Conservation (phyloP, 208 protist genomes). For the Angomonas ambiguus region DNA sequence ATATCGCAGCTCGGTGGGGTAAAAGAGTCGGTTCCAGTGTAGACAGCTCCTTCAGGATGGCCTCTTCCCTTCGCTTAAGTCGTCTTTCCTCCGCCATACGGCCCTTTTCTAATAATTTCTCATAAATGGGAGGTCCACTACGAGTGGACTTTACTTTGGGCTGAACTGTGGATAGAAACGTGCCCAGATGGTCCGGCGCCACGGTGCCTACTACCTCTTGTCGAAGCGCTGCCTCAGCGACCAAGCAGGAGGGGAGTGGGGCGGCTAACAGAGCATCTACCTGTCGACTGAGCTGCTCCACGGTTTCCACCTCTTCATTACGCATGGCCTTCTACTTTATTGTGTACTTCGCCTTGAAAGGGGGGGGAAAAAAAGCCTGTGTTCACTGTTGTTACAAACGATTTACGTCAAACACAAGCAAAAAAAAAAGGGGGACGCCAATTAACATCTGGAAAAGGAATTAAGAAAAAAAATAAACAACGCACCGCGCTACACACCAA, state of each 20-base stretch:
- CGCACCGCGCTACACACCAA: background rate
- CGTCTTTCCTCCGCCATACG: conserved; percentile 38
- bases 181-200: background rate
- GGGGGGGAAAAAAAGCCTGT: conserved; percentile 4
- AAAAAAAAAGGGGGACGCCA: background rate
- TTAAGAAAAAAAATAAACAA: background rate
- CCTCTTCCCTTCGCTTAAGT: conserved; percentile 28
- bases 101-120: conserved; percentile 67
- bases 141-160: background rate
- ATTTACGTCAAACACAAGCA: no score
- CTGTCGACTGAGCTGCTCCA: background rate
- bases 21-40: conserved; percentile 40
- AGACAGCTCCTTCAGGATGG: conserved; percentile 35
- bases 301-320: background rate
- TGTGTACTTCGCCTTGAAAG: background rate
- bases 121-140: conserved; percentile 38
- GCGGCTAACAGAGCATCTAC: conserved; percentile 36
- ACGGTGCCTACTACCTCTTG: background rate
- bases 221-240: background rate
- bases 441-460: background rate
- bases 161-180: background rate
- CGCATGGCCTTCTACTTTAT: background rate
- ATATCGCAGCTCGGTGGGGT: background rate
- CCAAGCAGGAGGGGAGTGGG: conserved; percentile 39
- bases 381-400: no score